Evolutionary conservation across 2,329 filamentous ascomycete genomes (phyloP), one percentile per base, ranked within the genome.

Genomic region (Scedosporium apiospermum): DNA sequence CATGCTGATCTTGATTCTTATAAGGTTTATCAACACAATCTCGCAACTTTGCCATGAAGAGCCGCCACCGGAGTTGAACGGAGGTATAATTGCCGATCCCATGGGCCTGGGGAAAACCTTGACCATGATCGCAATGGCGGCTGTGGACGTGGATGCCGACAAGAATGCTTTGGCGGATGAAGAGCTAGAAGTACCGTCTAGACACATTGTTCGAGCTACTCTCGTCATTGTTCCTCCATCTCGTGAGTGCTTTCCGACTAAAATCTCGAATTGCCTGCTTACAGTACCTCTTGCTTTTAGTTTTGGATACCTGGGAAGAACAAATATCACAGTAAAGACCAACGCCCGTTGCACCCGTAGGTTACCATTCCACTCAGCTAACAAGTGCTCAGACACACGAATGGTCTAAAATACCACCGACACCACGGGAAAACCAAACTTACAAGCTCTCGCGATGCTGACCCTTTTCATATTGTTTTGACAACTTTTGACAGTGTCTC

Each of bases 31-130:
- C 0, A 78, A 79, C 57, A 65, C 66, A 2, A 65, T 77, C 0
- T 73, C 73, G 1, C 64, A 68, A 0, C 49, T 64, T 0, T 49
- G 51, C 9, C 72, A 76, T 51, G 0, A 1, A 0, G 69, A 76
- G 4, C 65, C 69, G 0, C 77, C 77, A 0, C 64, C 68, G 2
- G 41, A 68, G 0, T 78, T 77, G 16, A 68, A 67, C 9, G 78
- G 78, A 0, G 78, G 78, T 1, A 75, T 80, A n/a, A 68, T 80
- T 23, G 77, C 77, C 0, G 78, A 80, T 63, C 70, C 73, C 0
- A 80, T 80, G 78, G 78, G 78, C 0, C 67, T 80, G 0, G 78
- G 78, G 0, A 80, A 80, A 61, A 78, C 77, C 0, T 63, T 79
- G 0, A 73, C 73, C 0, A 78, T 79, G 73, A 75, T 80, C 26